Conservation (phyloP, 805 yeast genomes). For the Jamesozyma piceae region DNA sequence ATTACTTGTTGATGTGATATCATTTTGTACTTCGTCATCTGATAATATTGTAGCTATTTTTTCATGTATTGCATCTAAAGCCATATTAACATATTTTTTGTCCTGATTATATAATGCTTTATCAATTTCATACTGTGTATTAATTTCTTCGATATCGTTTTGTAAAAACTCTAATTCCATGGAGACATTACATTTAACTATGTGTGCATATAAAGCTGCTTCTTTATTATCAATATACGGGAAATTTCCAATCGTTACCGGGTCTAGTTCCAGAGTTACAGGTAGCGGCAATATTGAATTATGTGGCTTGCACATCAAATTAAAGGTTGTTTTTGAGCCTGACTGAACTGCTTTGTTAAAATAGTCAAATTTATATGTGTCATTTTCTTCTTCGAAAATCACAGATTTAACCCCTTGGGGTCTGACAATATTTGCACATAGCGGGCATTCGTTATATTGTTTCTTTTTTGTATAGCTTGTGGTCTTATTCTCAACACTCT, state of each 20-base stretch:
- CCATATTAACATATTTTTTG: conserved; percentile 44
- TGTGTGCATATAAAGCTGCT: conserved; percentile 47
- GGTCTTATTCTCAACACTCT: conserved; percentile 32
- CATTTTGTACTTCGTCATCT: conserved; percentile 6
- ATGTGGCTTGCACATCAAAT: conserved; percentile 52
- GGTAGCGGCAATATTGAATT: conserved; percentile 42
- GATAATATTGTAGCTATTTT: conserved; percentile 34
- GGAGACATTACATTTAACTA: conserved; percentile 54
- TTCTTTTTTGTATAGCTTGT: conserved; percentile 29
- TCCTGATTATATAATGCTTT: conserved; percentile 50
- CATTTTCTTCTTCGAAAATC: conserved; percentile 41
- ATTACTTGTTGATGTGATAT: neutral
- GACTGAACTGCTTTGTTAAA: conserved; percentile 36
- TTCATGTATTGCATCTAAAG: conserved; percentile 45
- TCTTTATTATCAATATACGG: conserved; percentile 44
- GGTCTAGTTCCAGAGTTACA: conserved; percentile 35
- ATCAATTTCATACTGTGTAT: conserved; percentile 46
- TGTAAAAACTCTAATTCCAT: conserved; percentile 48
- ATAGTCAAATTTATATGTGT: conserved; percentile 6
- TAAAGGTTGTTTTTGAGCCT: conserved; percentile 46
- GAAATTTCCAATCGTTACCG: conserved; percentile 35
- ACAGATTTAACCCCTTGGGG: conserved; percentile 61
- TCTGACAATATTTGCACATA: conserved; percentile 54
- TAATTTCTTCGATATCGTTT: conserved; percentile 48
- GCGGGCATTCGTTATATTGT: conserved; percentile 66